Evolutionary conservation across 2,329 filamentous ascomycete species (phyloP), one percentile per base, ranked within the genome.

Genomic region (Chrysosporium queenslandicum): DNA sequence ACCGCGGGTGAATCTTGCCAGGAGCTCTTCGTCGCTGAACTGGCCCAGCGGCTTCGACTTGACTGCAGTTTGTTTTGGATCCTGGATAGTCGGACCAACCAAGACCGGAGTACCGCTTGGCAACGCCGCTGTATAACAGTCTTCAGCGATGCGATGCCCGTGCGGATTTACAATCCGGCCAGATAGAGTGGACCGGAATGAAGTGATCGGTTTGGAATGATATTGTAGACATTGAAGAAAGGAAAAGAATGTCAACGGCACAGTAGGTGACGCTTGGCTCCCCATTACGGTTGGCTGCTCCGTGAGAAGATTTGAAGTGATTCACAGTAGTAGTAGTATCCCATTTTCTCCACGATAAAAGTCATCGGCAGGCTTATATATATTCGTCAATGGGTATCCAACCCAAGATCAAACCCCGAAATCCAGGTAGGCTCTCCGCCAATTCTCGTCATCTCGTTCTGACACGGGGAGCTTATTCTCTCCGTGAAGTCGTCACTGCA

Each of bases 1-100:
- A 25, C 54, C 54, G 4, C 41, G 50, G 6, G 54, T 55, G 23
- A 55, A 55, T 12, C 50, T 36, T 1, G 54, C 54, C n/a, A 55
- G 40, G 16, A 55, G 40, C 29, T 55, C 46, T 39, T 55, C 54
- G 32, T 55, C 54, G 14, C 50, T 50, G 9, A 55, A 40, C n/a
- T 49, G 43, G 2, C 23, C 25, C 20, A 54, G 5, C 0, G 34
- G 27, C 29, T 37, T 30, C 11, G 30, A 36, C 32, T 23, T 20
- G 3, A n/a, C 4, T 40, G n/a, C 34, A 11, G 14, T 9, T 41
- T 41, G 21, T 29, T 8, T 14, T 18, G n/a, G 21, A 7, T 12
- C 2, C n/a, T 21, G 27, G 23, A 1, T 18, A 4, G 36, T n/a
- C 4, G 36, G 23, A 23, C 5, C 36, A 20, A 16, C 27, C 12